Conservation (phyloP, 108 stramenopile species). For the Pseudonitzschia multiseries region DNA sequence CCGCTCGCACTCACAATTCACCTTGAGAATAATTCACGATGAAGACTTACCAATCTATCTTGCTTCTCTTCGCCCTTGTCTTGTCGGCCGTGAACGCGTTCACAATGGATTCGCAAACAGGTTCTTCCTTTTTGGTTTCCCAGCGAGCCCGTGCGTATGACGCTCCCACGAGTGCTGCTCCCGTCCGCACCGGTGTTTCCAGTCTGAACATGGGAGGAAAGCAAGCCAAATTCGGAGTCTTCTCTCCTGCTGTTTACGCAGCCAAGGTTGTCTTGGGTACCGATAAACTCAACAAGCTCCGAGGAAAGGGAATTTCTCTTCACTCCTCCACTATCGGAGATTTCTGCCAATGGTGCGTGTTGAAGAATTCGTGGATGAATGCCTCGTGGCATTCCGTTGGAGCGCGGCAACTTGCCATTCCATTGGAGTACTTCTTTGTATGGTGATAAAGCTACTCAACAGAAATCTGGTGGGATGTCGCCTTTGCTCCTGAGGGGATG, state of each 20-base stretch:
- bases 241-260: constrained; percentile 95
- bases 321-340: constrained; percentile 93
- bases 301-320: constrained; percentile 90
- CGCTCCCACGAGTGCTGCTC: constrained; percentile 26
- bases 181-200: constrained; percentile 28
- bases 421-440: too few relatives aligned
- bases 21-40: constrained; percentile 5
- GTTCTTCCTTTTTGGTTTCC: constrained; percentile 78
- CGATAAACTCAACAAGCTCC: constrained; percentile 79
- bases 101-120: constrained; percentile 24
- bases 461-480: too few relatives aligned
- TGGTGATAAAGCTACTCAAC: too few relatives aligned
- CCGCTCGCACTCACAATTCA: too few relatives aligned
- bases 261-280: constrained; percentile 89
- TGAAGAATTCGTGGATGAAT: background rate
- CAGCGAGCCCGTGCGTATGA: constrained; percentile 49
- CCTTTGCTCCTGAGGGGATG: too few relatives aligned
- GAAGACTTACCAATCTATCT: constrained; percentile 35
- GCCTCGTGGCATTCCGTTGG: background rate
- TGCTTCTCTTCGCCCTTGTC: constrained; percentile 26
- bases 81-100: constrained; percentile 27
- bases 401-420: too few relatives aligned
- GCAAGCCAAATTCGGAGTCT: constrained; percentile 94
- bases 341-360: constrained; percentile 77
- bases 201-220: constrained; percentile 71